These are phyloP conservation scores for Aphanocladium album DNA, from an alignment of 2,329 filamentous ascomycete species.

Conservation along the genomic window DNA sequence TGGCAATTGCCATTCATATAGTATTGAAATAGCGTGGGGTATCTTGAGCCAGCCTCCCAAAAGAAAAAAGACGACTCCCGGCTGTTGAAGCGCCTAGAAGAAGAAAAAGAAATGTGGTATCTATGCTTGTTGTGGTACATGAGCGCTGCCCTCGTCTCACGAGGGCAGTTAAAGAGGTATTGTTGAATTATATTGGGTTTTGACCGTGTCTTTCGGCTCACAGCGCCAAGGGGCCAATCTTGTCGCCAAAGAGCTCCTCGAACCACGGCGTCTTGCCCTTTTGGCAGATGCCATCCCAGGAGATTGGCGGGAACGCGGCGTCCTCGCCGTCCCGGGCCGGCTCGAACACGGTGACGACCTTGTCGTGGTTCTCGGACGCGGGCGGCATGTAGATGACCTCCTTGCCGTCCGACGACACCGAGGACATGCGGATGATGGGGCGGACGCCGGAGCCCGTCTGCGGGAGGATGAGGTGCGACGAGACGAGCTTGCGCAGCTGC, in stretches of 20 bases:
- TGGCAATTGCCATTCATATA: slow-evolving; percentile 5
- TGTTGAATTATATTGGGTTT: background rate
- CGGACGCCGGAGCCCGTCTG: slow-evolving; percentile 12
- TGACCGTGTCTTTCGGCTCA: background rate
- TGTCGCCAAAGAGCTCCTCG: slow-evolving; percentile 30
- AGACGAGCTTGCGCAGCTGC: slow-evolving; percentile 26
- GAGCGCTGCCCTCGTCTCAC: background rate
- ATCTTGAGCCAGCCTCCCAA: slow-evolving; percentile 2
- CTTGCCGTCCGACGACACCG: background rate
- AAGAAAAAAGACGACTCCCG: background rate
- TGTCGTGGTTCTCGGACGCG: background rate
- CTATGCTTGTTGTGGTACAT: background rate
- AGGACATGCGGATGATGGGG: slow-evolving; percentile 20
- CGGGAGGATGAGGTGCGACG: slow-evolving; percentile 19
- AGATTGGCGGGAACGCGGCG: slow-evolving; percentile 21
- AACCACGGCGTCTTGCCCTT: slow-evolving; percentile 26
- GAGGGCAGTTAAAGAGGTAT: background rate
- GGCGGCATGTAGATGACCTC: slow-evolving; percentile 22
- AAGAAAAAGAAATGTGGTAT: background rate
- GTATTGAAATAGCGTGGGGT: background rate
- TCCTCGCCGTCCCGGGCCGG: slow-evolving; percentile 11
- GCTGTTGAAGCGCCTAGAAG: slow-evolving; percentile 8
- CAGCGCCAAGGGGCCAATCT: slow-evolving; percentile 24
- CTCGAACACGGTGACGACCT: slow-evolving; percentile 14
- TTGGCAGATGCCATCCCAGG: slow-evolving; percentile 32